phyloP scores from a whole-genome alignment of 2,329 filamentous ascomycete species.

The Fusarium hostae region DNA sequence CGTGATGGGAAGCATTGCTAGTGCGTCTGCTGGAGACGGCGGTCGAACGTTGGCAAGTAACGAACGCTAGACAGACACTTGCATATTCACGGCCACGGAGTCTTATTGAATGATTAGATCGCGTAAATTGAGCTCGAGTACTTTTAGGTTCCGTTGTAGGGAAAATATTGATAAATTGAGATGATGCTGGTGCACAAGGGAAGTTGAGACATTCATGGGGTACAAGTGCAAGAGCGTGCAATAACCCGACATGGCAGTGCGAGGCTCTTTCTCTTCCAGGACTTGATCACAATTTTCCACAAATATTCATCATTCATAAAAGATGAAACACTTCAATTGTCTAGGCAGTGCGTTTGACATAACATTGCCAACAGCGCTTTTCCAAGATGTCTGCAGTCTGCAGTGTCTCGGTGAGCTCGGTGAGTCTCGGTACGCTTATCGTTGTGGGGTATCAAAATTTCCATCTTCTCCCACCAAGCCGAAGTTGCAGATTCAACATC shows the following conservation, averaged over 20 bases:
- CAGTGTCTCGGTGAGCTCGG: constrained; percentile 34
- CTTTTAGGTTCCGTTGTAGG: background rate
- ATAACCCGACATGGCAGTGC: background rate
- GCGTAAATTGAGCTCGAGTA: background rate
- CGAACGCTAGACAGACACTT: constrained; percentile 8
- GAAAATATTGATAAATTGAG: background rate
- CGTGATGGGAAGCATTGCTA: constrained; percentile 47
- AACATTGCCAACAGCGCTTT: background rate
- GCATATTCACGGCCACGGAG: background rate
- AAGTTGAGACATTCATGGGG: constrained; percentile 13
- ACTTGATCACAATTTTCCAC: background rate
- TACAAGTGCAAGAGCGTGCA: background rate
- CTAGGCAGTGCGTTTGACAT: background rate
- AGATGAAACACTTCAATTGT: rapidly evolving
- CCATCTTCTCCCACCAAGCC: constrained; percentile 37
- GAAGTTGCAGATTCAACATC: constrained; percentile 32
- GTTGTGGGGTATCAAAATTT: constrained; percentile 46
- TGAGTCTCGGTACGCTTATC: constrained; percentile 40
- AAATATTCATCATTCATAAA: rapidly evolving
- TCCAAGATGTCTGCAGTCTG: background rate
- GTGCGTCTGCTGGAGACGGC: background rate
- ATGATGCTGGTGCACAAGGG: constrained; percentile 6
- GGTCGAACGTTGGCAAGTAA: background rate
- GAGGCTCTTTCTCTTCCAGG: background rate
- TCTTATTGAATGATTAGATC: rapidly evolving